Base-by-base conservation (phyloP, 345 rosid species). In the Abelmoschus esculentus region DNA sequence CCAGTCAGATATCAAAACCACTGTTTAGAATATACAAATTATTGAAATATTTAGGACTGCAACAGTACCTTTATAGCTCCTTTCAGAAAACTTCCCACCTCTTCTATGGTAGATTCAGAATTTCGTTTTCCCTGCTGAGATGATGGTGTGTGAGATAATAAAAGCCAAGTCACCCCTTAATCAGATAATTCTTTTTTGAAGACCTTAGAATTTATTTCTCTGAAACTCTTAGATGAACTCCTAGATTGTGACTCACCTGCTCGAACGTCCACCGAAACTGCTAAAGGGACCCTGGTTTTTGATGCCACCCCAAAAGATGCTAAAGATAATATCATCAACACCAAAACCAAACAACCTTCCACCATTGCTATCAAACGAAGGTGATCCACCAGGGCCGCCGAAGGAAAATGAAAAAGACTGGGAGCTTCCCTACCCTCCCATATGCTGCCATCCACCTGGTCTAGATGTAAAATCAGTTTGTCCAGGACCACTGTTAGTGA, bases 81-180 rank as follows among this genome's bases (percentile, higher is more conserved):
- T 72, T 79, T 79, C 75, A 95, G 71, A 57, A 84, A 79, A 70
- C 60, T 80, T 67, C 85, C 81, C 52, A 84, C 96, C 83, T 95
- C 92, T 74, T 77, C 86, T 15, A 85, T 31, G 3, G 70, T 66
- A 3, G 93, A 87, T 67, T 91, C 96, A 74, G 82, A 79, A 79
- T 83, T 74, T 72, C 80, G 79, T 11, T 72, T 80, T 68, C 84
- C 83, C 73, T 74, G 86, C 73, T 63, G 46, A 46, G 76, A 69
- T 9, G 85, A 72, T 38, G 93, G 82, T 49, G 83, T 79, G 72
- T 85, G 75, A 19, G 87, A 87, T 62, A 90, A 74, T 75, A 95
- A 74, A 80, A 95, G 85, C 99, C 98, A 95, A 55, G 91, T 87
- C 92, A 91, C 86, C 53, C 99, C 98, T 79, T 80, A 83, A 71